Conservation (phyloP, 2,329 filamentous ascomycete species). For the Rhytidhysteron rufulum region DNA sequence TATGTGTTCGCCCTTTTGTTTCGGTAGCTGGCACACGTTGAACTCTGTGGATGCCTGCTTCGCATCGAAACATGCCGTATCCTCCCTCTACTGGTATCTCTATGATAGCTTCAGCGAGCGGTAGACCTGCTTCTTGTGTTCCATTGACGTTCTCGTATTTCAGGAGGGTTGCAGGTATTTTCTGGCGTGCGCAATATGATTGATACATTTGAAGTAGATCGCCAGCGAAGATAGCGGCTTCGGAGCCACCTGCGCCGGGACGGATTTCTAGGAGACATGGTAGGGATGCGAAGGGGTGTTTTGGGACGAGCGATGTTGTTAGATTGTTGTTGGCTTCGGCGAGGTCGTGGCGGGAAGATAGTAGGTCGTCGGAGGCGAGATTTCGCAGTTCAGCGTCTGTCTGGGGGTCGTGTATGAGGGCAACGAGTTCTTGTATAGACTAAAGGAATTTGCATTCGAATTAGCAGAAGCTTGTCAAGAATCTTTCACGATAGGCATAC, state of each 20-base stretch:
- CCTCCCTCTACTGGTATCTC: constrained; percentile 74
- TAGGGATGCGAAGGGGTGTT: constrained; percentile 83
- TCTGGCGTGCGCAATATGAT: constrained; percentile 66
- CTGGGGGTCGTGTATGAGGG: constrained; percentile 66
- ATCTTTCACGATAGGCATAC: constrained; percentile 36
- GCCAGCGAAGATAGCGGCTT: constrained; percentile 86
- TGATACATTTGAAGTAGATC: constrained; percentile 89
- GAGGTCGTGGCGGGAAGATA: constrained; percentile 60
- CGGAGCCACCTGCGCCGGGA: constrained; percentile 85
- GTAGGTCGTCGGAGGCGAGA: constrained; percentile 66
- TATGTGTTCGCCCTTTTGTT: constrained; percentile 86
- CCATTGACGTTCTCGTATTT: constrained; percentile 78
- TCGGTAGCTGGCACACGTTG: constrained; percentile 92
- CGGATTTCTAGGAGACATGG: constrained; percentile 90
- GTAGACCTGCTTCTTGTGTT: constrained; percentile 56
- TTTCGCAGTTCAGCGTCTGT: constrained; percentile 58
- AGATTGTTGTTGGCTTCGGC: constrained; percentile 62
- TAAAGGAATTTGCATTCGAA: constrained; percentile 33
- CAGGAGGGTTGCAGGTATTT: constrained; percentile 64
- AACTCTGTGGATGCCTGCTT: constrained; percentile 92
- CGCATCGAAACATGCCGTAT: constrained; percentile 77
- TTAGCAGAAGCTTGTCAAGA: background rate
- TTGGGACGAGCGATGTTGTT: constrained; percentile 74
- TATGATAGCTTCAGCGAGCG: constrained; percentile 81
- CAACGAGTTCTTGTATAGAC: constrained; percentile 65